Conservation (phyloP, 352 stramenopile species). For the Blastocystis sp. region DNA sequence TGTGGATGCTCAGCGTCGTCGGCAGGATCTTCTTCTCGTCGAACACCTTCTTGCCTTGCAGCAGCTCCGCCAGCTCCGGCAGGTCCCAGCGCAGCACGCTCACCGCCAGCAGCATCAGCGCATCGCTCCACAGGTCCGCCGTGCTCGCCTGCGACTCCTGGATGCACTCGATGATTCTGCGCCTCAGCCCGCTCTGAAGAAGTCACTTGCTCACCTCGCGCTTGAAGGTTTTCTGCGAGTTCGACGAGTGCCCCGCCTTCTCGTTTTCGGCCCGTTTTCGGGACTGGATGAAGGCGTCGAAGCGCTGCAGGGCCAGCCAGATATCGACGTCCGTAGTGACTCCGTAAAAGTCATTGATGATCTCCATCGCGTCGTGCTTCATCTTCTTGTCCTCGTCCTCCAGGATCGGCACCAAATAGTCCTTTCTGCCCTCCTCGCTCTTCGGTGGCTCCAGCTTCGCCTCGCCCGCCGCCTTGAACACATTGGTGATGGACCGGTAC, state of each 20-base stretch:
- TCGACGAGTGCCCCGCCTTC: not conserved
- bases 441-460: not conserved
- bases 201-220: conserved; percentile 26
- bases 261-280: not conserved
- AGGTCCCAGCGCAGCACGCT: conserved; percentile 29
- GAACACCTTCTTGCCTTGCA: conserved; percentile 57
- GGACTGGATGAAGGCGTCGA: conserved; percentile 9
- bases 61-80: not conserved
- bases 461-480: not conserved
- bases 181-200: not conserved
- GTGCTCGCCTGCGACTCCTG: conserved; percentile 38
- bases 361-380: not conserved
- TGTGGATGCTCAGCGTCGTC: conserved; percentile 21
- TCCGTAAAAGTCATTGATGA: conserved; percentile 5
- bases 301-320: conserved; percentile 16
- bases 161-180: conserved; percentile 49
- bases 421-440: not conserved
- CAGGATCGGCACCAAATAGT: not conserved
- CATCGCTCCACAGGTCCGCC: not conserved
- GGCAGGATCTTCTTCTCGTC: conserved; percentile 43
- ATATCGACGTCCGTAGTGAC: conserved; percentile 8
- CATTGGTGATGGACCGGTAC: not conserved
- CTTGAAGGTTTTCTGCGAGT: not conserved
- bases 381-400: not conserved
- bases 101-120: not conserved